Percentiles rank a stretch among this genome's conserved stretches.
Conservation (phyloP, 768 basidiomycete genomes). For the Tulasnella sp. region DNA sequence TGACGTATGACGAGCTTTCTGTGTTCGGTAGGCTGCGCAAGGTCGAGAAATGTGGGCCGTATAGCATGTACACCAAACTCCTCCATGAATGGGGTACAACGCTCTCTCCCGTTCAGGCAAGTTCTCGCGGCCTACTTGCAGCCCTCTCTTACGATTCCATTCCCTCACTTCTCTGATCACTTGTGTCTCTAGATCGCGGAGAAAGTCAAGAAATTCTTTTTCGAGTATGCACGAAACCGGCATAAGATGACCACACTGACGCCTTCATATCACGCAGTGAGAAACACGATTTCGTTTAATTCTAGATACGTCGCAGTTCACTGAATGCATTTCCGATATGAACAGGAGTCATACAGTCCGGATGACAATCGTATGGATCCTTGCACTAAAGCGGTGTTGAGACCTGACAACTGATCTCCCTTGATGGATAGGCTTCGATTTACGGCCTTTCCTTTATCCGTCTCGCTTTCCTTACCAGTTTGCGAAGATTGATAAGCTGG, state of each 20-base stretch:
- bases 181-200: conserved; percentile 98
- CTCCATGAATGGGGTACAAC: conserved; percentile 85
- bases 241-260: conserved; percentile 99
- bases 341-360: conserved; percentile 87
- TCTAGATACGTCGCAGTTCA: not conserved
- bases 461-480: conserved; percentile 96
- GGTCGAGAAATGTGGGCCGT: conserved; percentile 94
- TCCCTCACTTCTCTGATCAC: too few species aligned
- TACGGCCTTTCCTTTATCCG: conserved; percentile 94
- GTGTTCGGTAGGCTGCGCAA: conserved; percentile 89
- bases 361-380: conserved; percentile 76
- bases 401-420: conserved; percentile 18
- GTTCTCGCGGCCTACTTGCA: conserved; percentile 18
- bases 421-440: conserved; percentile 91
- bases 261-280: conserved; percentile 84
- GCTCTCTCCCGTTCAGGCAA: conserved; percentile 73
- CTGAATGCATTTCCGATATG: conserved; percentile 20
- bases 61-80: conserved; percentile 93
- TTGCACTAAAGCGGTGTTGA: too few species aligned
- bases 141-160: too few species aligned
- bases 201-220: conserved; percentile 96
- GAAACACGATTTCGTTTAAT: conserved; percentile 26
- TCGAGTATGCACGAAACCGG: conserved; percentile 89
- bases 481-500: conserved; percentile 84
- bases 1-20: conserved; percentile 96